Evolutionary conservation across 805 yeast genomes (phyloP).

Genomic region (Pichia scutulata): DNA sequence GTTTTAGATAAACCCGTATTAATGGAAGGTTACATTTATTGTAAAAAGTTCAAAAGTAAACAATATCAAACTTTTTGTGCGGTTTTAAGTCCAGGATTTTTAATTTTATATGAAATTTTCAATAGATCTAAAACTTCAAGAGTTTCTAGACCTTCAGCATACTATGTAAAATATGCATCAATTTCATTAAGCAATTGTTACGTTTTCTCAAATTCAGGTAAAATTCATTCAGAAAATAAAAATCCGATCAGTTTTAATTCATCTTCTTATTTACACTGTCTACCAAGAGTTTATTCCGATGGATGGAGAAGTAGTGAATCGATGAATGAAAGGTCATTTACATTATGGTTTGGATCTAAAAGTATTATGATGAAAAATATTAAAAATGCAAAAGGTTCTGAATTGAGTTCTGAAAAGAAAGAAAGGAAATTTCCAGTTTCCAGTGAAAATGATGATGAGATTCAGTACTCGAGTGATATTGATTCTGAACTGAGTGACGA

Average conservation of each 20-base stretch:
- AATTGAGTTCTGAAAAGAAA: neutral
- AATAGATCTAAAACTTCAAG: conserved; percentile 38
- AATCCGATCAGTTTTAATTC: conserved; percentile 28
- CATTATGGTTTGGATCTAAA: conserved; percentile 75
- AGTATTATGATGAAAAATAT: conserved; percentile 32
- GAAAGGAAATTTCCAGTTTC: neutral
- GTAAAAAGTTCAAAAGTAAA: conserved; percentile 62
- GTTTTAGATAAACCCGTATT: conserved; percentile 55
- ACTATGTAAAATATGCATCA: conserved; percentile 45
- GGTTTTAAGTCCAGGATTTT: conserved; percentile 61
- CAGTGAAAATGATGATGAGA: neutral
- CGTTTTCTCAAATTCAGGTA: conserved; percentile 61
- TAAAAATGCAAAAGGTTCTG: conserved; percentile 5
- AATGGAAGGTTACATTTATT: conserved; percentile 59
- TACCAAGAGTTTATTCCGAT: conserved; percentile 71
- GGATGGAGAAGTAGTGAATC: conserved; percentile 83
- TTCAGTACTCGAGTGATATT: neutral
- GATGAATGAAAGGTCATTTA: conserved; percentile 67
- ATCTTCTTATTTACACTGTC: conserved; percentile 46
- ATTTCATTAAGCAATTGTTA: conserved; percentile 64
- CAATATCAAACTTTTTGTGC: conserved; percentile 55
- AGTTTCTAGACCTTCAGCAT: conserved; percentile 37
- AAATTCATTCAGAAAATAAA: conserved; percentile 44
- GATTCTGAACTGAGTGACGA: conserved; percentile 1
- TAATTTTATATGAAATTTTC: conserved; percentile 49